These are phyloP conservation scores for Rhizophora mangle DNA, from an alignment of 345 rosid genomes.

Conservation along the genomic window DNA sequence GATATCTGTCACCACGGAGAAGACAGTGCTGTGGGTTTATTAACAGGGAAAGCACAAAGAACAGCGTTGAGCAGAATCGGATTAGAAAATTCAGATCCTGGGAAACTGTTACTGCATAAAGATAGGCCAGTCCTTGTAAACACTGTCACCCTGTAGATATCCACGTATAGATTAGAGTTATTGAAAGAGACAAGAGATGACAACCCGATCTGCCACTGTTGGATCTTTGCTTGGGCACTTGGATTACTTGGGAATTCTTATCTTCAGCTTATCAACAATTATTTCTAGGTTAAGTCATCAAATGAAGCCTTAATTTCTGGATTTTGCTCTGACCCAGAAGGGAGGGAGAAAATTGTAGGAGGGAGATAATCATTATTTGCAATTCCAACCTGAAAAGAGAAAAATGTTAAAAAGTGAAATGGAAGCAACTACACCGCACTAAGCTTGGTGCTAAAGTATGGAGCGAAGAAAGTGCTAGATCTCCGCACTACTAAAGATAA, in stretches of 20 bases:
- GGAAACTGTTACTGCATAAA: slow-evolving; percentile 36
- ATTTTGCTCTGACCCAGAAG: too few species aligned
- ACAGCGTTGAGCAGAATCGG: slow-evolving; percentile 43
- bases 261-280: too few species aligned
- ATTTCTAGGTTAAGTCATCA: too few species aligned
- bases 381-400: not conserved
- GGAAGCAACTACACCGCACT: not conserved
- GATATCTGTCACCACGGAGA: slow-evolving; percentile 37
- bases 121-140: not conserved
- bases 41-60: slow-evolving; percentile 33
- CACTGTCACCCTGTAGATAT: not conserved
- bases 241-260: too few species aligned
- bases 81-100: slow-evolving; percentile 59
- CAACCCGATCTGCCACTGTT: too few species aligned
- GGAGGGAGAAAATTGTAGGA: too few species aligned
- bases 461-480: not conserved
- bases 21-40: slow-evolving; percentile 63
- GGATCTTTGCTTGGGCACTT: too few species aligned
- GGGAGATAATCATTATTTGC: too few species aligned
- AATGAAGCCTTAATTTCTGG: too few species aligned
- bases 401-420: not conserved
- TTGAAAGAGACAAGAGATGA: not conserved
- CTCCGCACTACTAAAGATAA: not conserved
- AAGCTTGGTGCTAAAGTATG: not conserved
- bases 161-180: not conserved